These are phyloP conservation scores for Neocucurbitaria cava DNA, from an alignment of 2,329 filamentous ascomycete genomes.

Conservation along the genomic window DNA sequence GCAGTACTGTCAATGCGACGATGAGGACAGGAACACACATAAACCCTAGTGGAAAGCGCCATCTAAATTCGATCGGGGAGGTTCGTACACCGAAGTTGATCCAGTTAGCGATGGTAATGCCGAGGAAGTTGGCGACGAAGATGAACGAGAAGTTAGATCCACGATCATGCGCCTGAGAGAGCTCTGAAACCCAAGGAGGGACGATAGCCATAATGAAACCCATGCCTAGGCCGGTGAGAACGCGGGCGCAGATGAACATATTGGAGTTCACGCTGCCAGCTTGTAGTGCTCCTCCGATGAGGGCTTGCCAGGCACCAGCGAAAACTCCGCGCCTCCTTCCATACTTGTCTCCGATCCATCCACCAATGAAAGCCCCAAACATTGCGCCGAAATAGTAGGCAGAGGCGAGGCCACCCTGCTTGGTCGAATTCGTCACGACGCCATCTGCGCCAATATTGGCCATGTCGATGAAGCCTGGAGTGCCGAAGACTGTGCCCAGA, in stretches of 20 bases:
- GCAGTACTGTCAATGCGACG: slow-evolving; percentile 56
- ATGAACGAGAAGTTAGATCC: slow-evolving; percentile 74
- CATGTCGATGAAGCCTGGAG: slow-evolving; percentile 10
- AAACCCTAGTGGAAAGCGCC: slow-evolving; percentile 73
- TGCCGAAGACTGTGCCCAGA: slow-evolving; percentile 21
- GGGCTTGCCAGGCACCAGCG: slow-evolving; percentile 11
- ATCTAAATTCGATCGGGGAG: slow-evolving; percentile 62
- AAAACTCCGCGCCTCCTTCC: slow-evolving; percentile 14
- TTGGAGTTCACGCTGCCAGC: slow-evolving; percentile 60
- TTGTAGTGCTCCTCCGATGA: slow-evolving; percentile 65
- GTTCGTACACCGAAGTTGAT: slow-evolving; percentile 50
- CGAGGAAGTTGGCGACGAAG: slow-evolving; percentile 67
- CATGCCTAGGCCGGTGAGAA: slow-evolving; percentile 69
- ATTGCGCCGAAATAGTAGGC: slow-evolving; percentile 13
- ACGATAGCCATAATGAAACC: slow-evolving; percentile 73
- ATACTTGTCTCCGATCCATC: slow-evolving; percentile 15
- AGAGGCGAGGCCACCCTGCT: slow-evolving; percentile 8
- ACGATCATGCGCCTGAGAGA: slow-evolving; percentile 69
- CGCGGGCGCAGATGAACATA: slow-evolving; percentile 58
- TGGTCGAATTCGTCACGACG: not conserved
- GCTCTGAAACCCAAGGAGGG: slow-evolving; percentile 74
- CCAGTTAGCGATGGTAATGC: slow-evolving; percentile 67
- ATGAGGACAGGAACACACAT: slow-evolving; percentile 59
- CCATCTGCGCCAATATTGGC: slow-evolving; percentile 20
- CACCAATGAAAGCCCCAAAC: slow-evolving; percentile 9